Base-by-base conservation (phyloP, 1,284 basidiomycete species). In the Pseudozyma thailandica region DNA sequence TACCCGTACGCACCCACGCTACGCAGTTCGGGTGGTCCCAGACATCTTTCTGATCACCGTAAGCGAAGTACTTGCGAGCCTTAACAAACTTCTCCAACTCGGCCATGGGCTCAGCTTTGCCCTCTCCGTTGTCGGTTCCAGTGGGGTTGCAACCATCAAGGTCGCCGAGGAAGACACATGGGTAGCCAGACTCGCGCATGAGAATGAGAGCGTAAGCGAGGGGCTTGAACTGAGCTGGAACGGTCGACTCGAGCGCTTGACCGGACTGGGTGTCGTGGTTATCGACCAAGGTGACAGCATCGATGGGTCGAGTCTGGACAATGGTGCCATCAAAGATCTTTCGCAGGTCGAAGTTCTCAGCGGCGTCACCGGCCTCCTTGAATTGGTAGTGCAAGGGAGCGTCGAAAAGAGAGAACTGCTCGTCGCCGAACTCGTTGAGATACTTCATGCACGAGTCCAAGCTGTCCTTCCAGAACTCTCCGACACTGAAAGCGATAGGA, bases 161-260 rank as follows among this genome's bases (percentile, higher is more conserved):
- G 83, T 97, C 94, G 8, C 93, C 93, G 68, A 93, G 93, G 84
- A 97, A 97, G 28, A 96, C 89, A 78, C 93, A 94, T 87, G 94
- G 94, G 83, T 94, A 89, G n/a, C 94, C 94, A 55, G 88, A 86
- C 20, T 86, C 85, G 62, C 93, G 89, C 38, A 96, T 86, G 33
- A 97, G 86, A 80, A 95, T 94, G 49, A 97, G 83, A 1, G 93
- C 89, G 83, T 97, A 96, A 5, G 87, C 87, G 6, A 88, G 81
- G 0, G 88, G 87, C 73, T 88, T 88, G 84, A 88, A 88, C 48
- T 82, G 79, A 0, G 86, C 80, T 5, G 85, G 84, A 5, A 88
- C 86, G 81, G 86, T 86, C 51, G 85, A 85, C 63, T 88, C 85
- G 45, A 88, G 84, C 4, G 87, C 84, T 78, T 76, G 73, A 6